These are phyloP conservation scores for Polytrichum formosum DNA, from an alignment of 225 moss, liverwort and hornwort species.

Conservation along the genomic window DNA sequence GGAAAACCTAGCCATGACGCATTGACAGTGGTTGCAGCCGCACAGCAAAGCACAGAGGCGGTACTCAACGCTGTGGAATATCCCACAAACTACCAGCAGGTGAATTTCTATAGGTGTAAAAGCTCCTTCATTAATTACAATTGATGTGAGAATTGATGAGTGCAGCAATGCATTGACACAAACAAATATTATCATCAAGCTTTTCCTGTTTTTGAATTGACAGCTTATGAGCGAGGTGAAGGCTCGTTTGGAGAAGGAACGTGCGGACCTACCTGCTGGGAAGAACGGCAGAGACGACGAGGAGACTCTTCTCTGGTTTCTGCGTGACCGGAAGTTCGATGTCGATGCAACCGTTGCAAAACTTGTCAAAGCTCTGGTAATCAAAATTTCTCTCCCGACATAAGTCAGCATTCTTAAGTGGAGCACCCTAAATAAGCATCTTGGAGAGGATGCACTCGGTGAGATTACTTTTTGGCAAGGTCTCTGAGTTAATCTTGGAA, in stretches of 20 bases:
- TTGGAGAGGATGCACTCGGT: background rate
- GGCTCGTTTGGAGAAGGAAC: constrained; percentile 55
- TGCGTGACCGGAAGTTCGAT: constrained; percentile 66
- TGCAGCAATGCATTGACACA: background rate
- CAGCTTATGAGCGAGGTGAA: constrained; percentile 70
- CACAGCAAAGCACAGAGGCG: constrained; percentile 40
- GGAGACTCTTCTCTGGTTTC: constrained; percentile 64
- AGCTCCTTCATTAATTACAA: too few species aligned
- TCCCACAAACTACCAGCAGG: constrained; percentile 40
- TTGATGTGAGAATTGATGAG: background rate
- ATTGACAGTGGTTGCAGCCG: constrained; percentile 13
- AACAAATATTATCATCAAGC: background rate
- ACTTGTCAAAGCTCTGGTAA: constrained; percentile 48
- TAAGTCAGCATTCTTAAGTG: background rate
- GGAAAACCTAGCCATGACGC: constrained; percentile 16
- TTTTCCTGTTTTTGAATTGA: background rate
- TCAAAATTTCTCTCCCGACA: background rate
- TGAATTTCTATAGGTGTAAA: background rate
- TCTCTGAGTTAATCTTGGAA: too few species aligned
- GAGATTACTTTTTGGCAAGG: too few species aligned
- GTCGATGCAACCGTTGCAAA: constrained; percentile 64
- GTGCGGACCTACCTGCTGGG: constrained; percentile 47
- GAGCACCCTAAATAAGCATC: background rate
- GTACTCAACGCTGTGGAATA: constrained; percentile 36
- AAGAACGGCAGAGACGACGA: constrained; percentile 68